phyloP scores from a whole-genome alignment of 2,329 filamentous ascomycete genomes.

The Clonostachys byssicola region DNA sequence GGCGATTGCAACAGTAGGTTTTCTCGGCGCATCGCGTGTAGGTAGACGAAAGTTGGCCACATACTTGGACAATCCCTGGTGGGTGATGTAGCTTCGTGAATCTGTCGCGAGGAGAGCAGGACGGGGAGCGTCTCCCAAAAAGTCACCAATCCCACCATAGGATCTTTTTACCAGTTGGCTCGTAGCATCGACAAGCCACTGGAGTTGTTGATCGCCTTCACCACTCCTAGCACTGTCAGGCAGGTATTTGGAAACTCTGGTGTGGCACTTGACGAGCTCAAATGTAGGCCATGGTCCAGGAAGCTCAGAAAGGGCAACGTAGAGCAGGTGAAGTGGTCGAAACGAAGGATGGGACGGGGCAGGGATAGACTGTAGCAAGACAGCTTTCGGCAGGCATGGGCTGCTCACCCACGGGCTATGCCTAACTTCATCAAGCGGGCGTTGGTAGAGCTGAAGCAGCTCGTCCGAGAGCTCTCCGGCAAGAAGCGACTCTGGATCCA shows the following conservation, averaged over 20 bases:
- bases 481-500: no score
- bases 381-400: constrained; percentile 7
- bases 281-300: constrained; percentile 18
- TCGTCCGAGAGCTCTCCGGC: constrained; percentile 5
- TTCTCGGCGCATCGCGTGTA: constrained; percentile 9
- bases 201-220: constrained; percentile 2
- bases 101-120: constrained; percentile 20
- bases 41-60: constrained; percentile 24
- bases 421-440: constrained; percentile 9
- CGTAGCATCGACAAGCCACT: constrained; percentile 10
- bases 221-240: constrained; percentile 27
- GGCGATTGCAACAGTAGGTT: constrained; percentile 43
- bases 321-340: constrained; percentile 16
- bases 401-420: constrained; percentile 7
- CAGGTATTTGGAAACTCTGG: constrained; percentile 25
- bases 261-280: constrained; percentile 23
- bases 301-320: constrained; percentile 13
- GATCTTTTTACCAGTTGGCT: constrained; percentile 16
- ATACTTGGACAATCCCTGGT: constrained; percentile 21
- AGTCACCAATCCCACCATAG: constrained; percentile 32
- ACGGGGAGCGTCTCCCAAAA: constrained; percentile 15
- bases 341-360: constrained; percentile 8
- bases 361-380: constrained; percentile 13
- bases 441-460: constrained; percentile 9
- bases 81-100: constrained; percentile 17